Percentiles rank a stretch among this genome's conserved stretches.
phyloP scores from a whole-genome alignment of 257 asterid genomes.

The Cordia subcordata region DNA sequence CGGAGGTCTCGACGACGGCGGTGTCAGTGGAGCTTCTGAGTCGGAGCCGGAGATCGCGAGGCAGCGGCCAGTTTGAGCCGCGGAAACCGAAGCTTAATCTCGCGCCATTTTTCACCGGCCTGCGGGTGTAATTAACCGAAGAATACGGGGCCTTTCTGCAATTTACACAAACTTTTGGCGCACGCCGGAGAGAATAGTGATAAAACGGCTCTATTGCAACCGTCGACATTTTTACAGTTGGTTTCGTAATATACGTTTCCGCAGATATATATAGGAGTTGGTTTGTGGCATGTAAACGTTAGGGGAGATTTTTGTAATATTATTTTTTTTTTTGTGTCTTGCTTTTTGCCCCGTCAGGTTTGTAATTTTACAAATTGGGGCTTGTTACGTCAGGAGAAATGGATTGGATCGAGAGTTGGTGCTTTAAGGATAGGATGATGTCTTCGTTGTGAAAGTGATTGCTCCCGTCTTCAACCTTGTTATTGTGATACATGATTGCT shows the following conservation, averaged over 20 bases:
- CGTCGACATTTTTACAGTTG: slow-evolving; percentile 36
- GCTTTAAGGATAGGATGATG: not conserved
- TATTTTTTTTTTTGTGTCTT: no score
- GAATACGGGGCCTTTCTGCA: slow-evolving; percentile 19
- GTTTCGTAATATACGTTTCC: slow-evolving; percentile 1
- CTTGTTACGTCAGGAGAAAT: not conserved
- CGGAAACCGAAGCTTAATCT: slow-evolving; percentile 27
- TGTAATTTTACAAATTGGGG: not conserved
- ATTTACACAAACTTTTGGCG: slow-evolving; percentile 19
- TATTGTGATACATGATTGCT: no score
- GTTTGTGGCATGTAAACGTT: not conserved
- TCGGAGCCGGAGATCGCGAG: slow-evolving; percentile 24
- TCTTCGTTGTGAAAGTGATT: not conserved
- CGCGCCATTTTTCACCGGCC: slow-evolving; percentile 20
- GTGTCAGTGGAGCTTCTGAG: slow-evolving; percentile 45
- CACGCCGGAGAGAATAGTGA: slow-evolving; percentile 23
- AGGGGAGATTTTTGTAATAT: not conserved
- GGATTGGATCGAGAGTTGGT: not conserved
- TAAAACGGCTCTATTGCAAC: slow-evolving; percentile 34
- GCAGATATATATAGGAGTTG: slow-evolving; percentile 5
- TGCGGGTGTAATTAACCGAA: slow-evolving; percentile 28
- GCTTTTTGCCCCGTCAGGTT: not conserved
- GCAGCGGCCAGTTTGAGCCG: slow-evolving; percentile 16
- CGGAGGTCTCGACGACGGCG: slow-evolving; percentile 39
- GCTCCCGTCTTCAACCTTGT: not conserved